These are phyloP conservation scores for Nepenthes gracilis DNA, from an alignment of 148 eudicot species.

Conservation along the genomic window DNA sequence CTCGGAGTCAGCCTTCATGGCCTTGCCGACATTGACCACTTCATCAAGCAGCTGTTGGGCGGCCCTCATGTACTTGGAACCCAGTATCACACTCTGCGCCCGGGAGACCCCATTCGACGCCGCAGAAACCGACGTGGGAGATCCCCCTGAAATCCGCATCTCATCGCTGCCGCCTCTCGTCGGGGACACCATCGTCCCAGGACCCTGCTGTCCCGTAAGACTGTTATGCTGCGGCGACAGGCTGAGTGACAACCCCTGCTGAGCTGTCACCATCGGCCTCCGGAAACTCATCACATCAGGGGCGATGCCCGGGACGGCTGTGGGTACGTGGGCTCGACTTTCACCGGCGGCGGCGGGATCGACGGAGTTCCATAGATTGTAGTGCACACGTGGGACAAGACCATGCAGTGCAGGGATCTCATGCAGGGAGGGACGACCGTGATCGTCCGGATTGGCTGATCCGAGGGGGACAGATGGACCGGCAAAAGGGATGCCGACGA, in stretches of 20 bases:
- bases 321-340: background rate
- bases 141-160: constrained; percentile 15
- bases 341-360: constrained; percentile 9
- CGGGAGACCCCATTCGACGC: constrained; percentile 16
- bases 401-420: constrained; percentile 24
- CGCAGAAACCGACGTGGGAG: constrained; percentile 15
- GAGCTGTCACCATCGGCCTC: constrained; percentile 5
- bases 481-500: constrained; percentile 53
- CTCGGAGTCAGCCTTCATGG: background rate
- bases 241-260: constrained; percentile 49
- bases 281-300: constrained; percentile 1
- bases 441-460: constrained; percentile 9
- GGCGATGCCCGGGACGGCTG: background rate
- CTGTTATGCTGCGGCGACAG: constrained; percentile 38
- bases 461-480: constrained; percentile 6
- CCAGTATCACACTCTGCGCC: constrained; percentile 30
- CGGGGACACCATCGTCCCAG: constrained; percentile 16
- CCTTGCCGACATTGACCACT: constrained; percentile 42
- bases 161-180: constrained; percentile 4
- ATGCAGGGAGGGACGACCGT: constrained; percentile 13
- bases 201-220: constrained; percentile 14
- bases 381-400: constrained; percentile 33
- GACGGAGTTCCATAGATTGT: constrained; percentile 38
- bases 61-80: constrained; percentile 56
- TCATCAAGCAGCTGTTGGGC: constrained; percentile 59